Percentiles rank a stretch among this genome's conserved stretches.
phyloP scores from a whole-genome alignment of 2,329 filamentous ascomycete species.

The Fusarium liriodendri region DNA sequence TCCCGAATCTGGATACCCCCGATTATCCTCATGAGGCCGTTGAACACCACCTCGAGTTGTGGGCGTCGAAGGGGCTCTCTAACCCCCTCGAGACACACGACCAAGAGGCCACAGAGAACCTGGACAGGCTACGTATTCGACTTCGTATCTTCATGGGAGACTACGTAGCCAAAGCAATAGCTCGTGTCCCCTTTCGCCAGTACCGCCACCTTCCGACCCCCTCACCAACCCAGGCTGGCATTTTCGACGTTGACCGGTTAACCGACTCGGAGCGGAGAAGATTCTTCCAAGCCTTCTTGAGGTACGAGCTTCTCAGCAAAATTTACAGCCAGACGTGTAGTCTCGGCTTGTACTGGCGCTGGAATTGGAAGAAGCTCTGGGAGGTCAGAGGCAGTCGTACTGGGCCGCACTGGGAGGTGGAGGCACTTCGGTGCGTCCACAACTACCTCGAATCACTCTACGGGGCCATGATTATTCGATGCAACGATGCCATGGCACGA shows the following conservation, averaged over 20 bases:
- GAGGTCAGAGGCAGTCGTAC: neutral
- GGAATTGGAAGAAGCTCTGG: neutral
- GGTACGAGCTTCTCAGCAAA: neutral
- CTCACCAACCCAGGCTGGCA: neutral
- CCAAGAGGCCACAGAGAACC: neutral
- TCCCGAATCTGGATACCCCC: neutral
- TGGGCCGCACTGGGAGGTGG: neutral
- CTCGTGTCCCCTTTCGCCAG: neutral
- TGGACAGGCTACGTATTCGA: neutral
- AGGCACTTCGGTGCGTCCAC: neutral
- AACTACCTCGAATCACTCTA: neutral
- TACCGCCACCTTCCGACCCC: neutral
- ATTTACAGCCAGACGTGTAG: neutral
- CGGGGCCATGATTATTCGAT: neutral
- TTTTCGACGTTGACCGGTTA: neutral
- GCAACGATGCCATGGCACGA: neutral
- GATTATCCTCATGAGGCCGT: no score
- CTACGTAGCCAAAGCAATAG: slow-evolving; percentile 11
- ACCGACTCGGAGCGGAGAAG: neutral
- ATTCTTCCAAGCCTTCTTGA: neutral
- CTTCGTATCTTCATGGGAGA: neutral
- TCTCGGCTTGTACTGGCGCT: neutral
- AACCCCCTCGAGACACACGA: neutral
- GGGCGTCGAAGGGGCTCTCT: neutral
- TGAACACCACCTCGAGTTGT: neutral